These are phyloP conservation scores for Paraphysoderma sedebokerense DNA, from an alignment of 371 early-diverging fungal species.

Conservation along the genomic window DNA sequence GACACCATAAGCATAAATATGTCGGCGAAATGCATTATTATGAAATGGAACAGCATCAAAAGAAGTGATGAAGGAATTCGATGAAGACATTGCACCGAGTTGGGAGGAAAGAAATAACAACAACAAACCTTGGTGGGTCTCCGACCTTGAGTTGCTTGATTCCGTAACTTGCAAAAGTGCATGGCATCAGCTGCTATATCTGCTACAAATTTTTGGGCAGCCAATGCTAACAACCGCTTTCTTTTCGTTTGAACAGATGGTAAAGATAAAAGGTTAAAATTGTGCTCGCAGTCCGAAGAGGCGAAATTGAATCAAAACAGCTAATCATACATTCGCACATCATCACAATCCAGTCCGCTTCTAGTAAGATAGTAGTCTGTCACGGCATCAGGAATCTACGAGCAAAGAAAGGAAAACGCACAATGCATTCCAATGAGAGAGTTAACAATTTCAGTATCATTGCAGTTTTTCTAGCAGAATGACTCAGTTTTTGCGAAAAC, in stretches of 20 bases:
- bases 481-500: neutral
- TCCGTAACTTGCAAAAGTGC: slow-evolving; percentile 78
- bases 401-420: neutral
- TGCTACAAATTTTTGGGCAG: slow-evolving; percentile 86
- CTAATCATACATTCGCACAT: slow-evolving; percentile 55
- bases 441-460: neutral
- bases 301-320: neutral
- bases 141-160: slow-evolving; percentile 27
- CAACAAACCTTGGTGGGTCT: neutral
- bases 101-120: neutral
- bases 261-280: neutral
- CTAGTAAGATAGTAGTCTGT: slow-evolving; percentile 87
- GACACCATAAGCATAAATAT: neutral
- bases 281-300: neutral
- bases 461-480: neutral
- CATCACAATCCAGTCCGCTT: slow-evolving; percentile 86
- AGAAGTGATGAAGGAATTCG: no score
- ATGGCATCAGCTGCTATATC: slow-evolving; percentile 89
- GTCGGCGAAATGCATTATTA: no score
- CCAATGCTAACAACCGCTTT: slow-evolving; percentile 75
- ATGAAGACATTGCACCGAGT: no score
- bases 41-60: no score
- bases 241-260: no score
- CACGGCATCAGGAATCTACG: slow-evolving; percentile 89
- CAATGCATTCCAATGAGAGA: neutral